Evolutionary conservation across 164 flowering plant genomes (phyloP).

Genomic region (Aristolochia contorta): DNA sequence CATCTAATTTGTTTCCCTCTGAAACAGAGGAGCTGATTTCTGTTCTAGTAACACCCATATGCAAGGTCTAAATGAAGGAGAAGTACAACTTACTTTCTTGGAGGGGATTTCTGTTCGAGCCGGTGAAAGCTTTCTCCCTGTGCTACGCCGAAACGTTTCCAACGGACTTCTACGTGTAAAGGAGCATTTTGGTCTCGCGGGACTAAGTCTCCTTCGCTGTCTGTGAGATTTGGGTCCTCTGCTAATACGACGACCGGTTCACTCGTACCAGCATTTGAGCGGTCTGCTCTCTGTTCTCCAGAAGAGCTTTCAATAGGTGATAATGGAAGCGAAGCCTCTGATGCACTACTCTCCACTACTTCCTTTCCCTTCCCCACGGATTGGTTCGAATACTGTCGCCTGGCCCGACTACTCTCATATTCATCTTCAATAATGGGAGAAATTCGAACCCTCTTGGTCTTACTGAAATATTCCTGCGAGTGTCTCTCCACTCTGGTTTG

Average conservation of each 20-base stretch:
- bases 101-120: too few relatives aligned
- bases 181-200: neutral
- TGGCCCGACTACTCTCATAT: neutral
- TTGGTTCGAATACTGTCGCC: neutral
- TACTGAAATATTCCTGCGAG: neutral
- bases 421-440: neutral
- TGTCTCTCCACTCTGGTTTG: neutral
- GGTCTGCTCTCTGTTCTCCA: neutral
- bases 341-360: neutral
- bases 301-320: neutral
- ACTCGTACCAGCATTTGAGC: too few relatives aligned
- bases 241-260: neutral
- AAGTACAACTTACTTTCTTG: too few relatives aligned
- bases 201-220: neutral
- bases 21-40: too few relatives aligned
- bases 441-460: neutral
- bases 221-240: neutral
- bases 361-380: neutral
- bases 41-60: too few relatives aligned
- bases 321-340: neutral
- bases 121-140: neutral
- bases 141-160: neutral
- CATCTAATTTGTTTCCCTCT: too few relatives aligned
- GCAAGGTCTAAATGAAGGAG: too few relatives aligned
- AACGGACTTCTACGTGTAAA: neutral